These are phyloP conservation scores for Chrysanthemum seticuspe DNA, from an alignment of 129 eudicot species.

Conservation along the genomic window DNA sequence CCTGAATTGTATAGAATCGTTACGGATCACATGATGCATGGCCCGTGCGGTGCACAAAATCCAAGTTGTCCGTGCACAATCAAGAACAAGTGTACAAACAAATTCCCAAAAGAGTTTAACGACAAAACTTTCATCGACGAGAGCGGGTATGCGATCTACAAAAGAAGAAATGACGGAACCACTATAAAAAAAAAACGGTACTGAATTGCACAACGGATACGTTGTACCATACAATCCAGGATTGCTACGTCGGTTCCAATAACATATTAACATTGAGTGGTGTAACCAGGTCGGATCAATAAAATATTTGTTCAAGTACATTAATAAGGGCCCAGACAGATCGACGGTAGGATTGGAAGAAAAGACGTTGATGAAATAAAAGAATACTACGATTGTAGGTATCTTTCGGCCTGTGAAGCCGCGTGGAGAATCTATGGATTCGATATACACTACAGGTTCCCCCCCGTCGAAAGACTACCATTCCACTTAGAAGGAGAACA, in stretches of 20 bases:
- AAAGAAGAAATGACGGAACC: not conserved
- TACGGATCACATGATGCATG: constrained; percentile 17
- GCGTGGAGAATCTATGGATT: not conserved
- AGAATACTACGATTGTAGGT: not conserved
- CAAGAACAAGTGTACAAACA: too few relatives aligned
- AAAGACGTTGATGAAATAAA: not conserved
- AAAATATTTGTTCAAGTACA: not conserved
- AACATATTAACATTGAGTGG: not conserved
- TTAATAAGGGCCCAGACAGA: not conserved
- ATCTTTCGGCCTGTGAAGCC: not conserved
- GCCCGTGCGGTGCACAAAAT: constrained; percentile 11
- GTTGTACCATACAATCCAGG: not conserved
- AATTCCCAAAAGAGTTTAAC: too few relatives aligned
- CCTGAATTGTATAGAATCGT: not conserved
- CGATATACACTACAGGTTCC: not conserved
- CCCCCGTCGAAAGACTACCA: not conserved
- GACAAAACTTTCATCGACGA: too few relatives aligned
- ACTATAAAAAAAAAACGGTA: not conserved
- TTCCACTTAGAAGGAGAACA: not conserved
- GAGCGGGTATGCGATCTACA: too few relatives aligned
- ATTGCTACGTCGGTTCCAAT: not conserved
- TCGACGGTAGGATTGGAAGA: not conserved
- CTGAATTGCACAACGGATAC: not conserved
- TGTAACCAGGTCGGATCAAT: not conserved
- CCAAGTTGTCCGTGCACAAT: not conserved